Percentiles rank a stretch among this genome's conserved stretches.
These are phyloP conservation scores for Musa schizocarpa DNA, from an alignment of 176 grass and related monocot species.

Conservation along the genomic window DNA sequence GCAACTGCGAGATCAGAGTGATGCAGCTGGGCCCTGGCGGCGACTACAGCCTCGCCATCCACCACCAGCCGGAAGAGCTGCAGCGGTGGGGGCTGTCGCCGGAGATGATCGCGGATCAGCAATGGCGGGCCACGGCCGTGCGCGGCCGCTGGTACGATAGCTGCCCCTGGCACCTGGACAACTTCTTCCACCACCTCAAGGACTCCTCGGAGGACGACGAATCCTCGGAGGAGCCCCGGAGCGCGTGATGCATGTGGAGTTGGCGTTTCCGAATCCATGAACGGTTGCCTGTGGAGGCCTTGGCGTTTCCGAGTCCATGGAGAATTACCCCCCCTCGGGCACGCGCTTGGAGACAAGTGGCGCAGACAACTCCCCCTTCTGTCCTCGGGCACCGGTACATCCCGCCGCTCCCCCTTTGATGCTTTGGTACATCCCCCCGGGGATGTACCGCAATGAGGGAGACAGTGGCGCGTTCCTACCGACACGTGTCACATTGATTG, in stretches of 20 bases:
- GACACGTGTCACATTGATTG: no score
- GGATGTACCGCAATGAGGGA: no score
- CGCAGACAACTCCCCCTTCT: no score
- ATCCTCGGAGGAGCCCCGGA: neutral
- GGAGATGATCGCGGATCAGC: slow-evolving; percentile 91
- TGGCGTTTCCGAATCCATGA: neutral
- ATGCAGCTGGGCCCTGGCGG: slow-evolving; percentile 81
- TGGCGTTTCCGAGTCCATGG: neutral
- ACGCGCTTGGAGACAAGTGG: no score
- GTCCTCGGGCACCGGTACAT: no score
- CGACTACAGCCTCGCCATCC: slow-evolving; percentile 87
- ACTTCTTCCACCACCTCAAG: slow-evolving; percentile 58
- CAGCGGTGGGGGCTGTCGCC: slow-evolving; percentile 62
- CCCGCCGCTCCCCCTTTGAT: no score
- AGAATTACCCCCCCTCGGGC: neutral
- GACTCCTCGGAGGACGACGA: slow-evolving; percentile 12
- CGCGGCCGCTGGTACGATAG: slow-evolving; percentile 53
- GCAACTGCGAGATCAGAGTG: slow-evolving; percentile 76
- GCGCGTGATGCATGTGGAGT: neutral
- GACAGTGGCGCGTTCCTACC: no score
- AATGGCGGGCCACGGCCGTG: slow-evolving; percentile 60
- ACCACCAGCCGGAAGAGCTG: slow-evolving; percentile 85
- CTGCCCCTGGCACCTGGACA: slow-evolving; percentile 38
- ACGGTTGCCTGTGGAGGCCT: neutral
- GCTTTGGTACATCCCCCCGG: no score